phyloP scores from a whole-genome alignment of 2,329 filamentous ascomycete species.

The Aspergillus pseudonomiae region DNA sequence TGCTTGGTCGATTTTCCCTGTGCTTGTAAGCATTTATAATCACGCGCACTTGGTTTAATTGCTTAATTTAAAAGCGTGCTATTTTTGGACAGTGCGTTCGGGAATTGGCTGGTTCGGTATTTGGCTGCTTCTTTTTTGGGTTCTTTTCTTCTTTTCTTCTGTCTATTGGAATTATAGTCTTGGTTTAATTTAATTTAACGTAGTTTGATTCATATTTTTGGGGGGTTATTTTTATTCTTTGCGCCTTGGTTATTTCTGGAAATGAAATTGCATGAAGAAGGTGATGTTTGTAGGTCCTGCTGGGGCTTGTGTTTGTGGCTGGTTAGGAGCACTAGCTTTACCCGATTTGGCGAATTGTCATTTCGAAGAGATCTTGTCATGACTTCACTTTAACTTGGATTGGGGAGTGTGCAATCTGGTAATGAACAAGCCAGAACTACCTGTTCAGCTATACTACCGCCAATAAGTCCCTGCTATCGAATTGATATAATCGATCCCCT shows the following conservation, averaged over 20 bases:
- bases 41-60: neutral
- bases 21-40: neutral
- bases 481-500: slow-evolving; percentile 36
- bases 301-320: neutral
- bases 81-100: neutral
- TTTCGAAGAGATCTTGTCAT: neutral
- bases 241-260: neutral
- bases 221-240: neutral
- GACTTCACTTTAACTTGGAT: neutral
- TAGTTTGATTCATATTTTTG: neutral
- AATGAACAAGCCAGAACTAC: neutral
- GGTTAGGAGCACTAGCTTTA: neutral
- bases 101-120: neutral
- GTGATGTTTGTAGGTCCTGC: neutral
- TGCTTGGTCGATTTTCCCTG: neutral
- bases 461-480: slow-evolving; percentile 28
- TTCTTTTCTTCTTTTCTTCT: neutral
- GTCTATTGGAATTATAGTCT: neutral
- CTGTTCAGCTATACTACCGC: slow-evolving; percentile 19
- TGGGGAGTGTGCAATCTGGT: neutral
- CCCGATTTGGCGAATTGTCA: neutral
- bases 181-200: neutral
- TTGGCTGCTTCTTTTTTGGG: neutral
- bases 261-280: neutral
- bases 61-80: neutral